Evolutionary conservation across 331 rosid species (phyloP), one percentile per base, ranked within the genome.

Genomic region (Malus hybrid): DNA sequence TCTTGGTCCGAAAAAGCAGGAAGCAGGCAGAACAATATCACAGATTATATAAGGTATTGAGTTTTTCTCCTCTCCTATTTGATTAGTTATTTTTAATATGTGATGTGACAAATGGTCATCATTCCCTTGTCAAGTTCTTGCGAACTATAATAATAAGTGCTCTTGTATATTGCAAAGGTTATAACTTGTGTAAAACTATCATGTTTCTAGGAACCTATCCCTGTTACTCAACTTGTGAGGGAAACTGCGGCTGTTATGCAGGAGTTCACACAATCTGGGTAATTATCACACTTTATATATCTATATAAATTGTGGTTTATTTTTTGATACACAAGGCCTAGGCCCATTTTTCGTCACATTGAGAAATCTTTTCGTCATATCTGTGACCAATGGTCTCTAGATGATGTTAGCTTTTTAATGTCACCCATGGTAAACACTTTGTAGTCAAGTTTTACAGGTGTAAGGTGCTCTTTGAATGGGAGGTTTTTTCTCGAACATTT

Each of bases 221-320:
- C 96, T 55, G 96, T 92, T 68, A 92, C 99, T n/a, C 99, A 94
- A 77, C 99, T 94, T 83, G 97, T 94, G 22, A 88, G 97, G 92
- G 97, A 94, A 86, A 92, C 90, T 71, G 99, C 97, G 16, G 93
- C 99, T 39, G 97, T 92, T 67, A 94, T 94, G 99, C 96, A 94
- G 87, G 99, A 94, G 81, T 94, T 94, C 80, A 94, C 99, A 79
- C 99, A 94, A 77, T 92, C 93, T 48, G 99, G 99, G 99, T 94
- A 87, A 79, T 50, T 79, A 78, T 36, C 56, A 29, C 65, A 28
- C 28, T 28, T 31, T 18, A 27, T 11, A 1, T 27, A 18, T 55
- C 2, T 14, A 12, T 55, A 20, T 24, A 48, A 20, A 19, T 19
- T 31, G 6, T 55, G 27, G 27, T 71, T 56, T 42, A 4, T 19